Conservation (phyloP, 2,329 filamentous ascomycete genomes). For the Grosmannia huntii region DNA sequence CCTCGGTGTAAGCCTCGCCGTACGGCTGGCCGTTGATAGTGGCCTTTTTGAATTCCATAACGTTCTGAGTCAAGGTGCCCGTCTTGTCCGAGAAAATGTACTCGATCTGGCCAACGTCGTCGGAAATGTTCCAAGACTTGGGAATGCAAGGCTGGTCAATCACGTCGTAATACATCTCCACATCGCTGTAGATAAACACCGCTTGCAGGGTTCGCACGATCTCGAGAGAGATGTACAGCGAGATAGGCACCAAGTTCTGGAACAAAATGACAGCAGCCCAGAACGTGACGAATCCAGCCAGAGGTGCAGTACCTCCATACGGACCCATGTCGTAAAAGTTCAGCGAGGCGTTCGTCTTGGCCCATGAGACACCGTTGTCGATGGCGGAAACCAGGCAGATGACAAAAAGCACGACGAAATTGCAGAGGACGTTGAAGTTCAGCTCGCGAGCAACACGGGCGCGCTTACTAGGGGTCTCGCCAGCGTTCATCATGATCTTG, state of each 20-base stretch:
- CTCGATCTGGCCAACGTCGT: constrained; percentile 94
- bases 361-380: constrained; percentile 75
- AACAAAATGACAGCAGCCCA: constrained; percentile 92
- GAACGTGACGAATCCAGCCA: constrained; percentile 92
- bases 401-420: constrained; percentile 76
- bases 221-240: constrained; percentile 92
- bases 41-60: constrained; percentile 94
- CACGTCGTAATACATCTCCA: constrained; percentile 92
- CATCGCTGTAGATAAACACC: constrained; percentile 93
- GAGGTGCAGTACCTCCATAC: constrained; percentile 57
- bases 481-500: constrained; percentile 98
- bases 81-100: constrained; percentile 61
- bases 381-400: constrained; percentile 85
- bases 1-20: constrained; percentile 95
- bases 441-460: constrained; percentile 82
- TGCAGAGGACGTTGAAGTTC: constrained; percentile 96
- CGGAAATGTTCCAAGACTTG: constrained; percentile 98
- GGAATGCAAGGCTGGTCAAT: constrained; percentile 92
- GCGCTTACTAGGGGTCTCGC: constrained; percentile 87
- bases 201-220: constrained; percentile 89
- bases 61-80: constrained; percentile 16
- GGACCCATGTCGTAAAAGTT: constrained; percentile 77
- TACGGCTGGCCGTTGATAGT: constrained; percentile 94
- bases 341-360: constrained; percentile 58
- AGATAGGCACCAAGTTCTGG: constrained; percentile 97